Base-by-base conservation (phyloP, 176 grass and related monocot genomes). In the Eragrostis curvula region DNA sequence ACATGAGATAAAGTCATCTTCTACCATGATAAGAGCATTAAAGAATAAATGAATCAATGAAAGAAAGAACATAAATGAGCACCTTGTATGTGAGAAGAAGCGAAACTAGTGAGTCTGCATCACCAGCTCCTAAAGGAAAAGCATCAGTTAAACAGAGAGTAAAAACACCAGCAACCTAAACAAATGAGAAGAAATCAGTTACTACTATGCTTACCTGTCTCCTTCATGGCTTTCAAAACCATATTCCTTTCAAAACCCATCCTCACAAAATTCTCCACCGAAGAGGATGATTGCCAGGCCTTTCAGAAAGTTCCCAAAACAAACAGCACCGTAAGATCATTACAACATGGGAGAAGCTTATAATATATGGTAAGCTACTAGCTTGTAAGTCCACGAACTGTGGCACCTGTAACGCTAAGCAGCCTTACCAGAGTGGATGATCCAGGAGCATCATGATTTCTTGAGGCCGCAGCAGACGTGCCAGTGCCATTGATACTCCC, bases 61-160 rank as follows among this genome's bases (percentile, higher is more conserved):
- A 69, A 25, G 42, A 44, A 86, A 73, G 23, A 21, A 68, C 36
- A 68, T n/a, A 14, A 40, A 48, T 20, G 23, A 64, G 56, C 67
- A 94, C 95, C 73, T 83, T 41, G 76, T 94, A 89, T 17, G 79
- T 97, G 39, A 94, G 88, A 21, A 97, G 83, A 61, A 88, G 79
- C 29, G 92, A 78, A 18, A 97, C 14, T 65, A 94, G 79, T 66
- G 92, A 78, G 13, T 94, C 90, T 12, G 86, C 59, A 69, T 90
- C 87, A 63, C 50, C 59, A 24, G 91, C 78, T 25, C 88, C 92
- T 97, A 75, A 66, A 80, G 56, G 15, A 86, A 88, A 79, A 59
- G 16, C 23, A 80, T 8, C 7, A 52, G 9, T 32, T 40, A 86
- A 66, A 88, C 39, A 57, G 46, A 46, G 66, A 18, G 63, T 75